Conservation (phyloP, 129 eudicot genomes). For the Artemisia annua region DNA sequence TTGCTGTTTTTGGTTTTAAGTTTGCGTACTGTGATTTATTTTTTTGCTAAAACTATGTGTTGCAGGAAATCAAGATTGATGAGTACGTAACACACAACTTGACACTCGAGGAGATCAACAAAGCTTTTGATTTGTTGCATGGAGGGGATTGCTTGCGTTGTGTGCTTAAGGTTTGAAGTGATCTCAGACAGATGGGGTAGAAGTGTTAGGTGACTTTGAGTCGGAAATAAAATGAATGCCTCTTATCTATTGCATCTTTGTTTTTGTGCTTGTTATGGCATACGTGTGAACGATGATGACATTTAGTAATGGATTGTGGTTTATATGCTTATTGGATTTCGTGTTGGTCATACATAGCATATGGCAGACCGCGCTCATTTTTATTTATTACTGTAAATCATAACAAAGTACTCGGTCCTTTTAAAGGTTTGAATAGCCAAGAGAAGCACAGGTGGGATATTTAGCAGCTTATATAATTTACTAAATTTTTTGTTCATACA, state of each 20-base stretch:
- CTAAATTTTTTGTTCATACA: too few species aligned
- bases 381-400: too few species aligned
- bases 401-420: too few species aligned
- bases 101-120: constrained; percentile 75
- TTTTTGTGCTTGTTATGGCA: background rate
- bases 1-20: background rate
- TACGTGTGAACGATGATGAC: constrained; percentile 26
- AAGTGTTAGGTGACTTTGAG: background rate
- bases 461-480: too few species aligned
- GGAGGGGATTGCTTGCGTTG: constrained; percentile 94
- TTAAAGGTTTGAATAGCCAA: too few species aligned
- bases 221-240: constrained; percentile 21
- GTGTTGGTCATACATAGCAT: background rate
- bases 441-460: too few species aligned
- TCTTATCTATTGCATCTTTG: background rate
- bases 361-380: too few species aligned
- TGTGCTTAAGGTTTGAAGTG: constrained; percentile 54
- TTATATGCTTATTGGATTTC: background rate
- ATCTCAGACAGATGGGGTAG: constrained; percentile 12
- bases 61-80: constrained; percentile 57
- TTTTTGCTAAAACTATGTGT: background rate
- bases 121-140: constrained; percentile 89
- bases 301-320: constrained; percentile 19
- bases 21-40: background rate
- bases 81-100: constrained; percentile 25